phyloP scores from a whole-genome alignment of 257 asterid genomes.

The Lycium ferocissimum region DNA sequence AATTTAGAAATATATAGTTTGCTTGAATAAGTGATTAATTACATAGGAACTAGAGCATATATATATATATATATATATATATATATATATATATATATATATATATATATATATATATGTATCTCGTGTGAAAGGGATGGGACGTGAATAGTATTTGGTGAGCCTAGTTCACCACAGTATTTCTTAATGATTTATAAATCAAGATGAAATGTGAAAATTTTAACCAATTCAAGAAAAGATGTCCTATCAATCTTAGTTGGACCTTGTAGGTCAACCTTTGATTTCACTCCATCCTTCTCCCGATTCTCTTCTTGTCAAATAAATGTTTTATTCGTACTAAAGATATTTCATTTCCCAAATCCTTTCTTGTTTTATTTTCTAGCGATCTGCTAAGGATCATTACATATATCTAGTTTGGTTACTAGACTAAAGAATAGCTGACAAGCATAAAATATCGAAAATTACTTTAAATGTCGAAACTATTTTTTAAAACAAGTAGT shows the following conservation, averaged over 20 bases:
- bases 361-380: neutral
- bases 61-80: too few relatives aligned
- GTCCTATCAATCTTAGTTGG: constrained; percentile 3
- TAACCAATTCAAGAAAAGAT: neutral
- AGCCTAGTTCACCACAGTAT: neutral
- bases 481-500: neutral
- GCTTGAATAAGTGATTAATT: neutral
- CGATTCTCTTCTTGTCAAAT: constrained; percentile 11
- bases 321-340: constrained; percentile 4
- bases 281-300: neutral
- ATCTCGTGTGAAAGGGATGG: neutral
- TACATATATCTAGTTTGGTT: neutral
- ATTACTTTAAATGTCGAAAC: neutral
- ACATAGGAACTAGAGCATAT: neutral
- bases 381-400: neutral
- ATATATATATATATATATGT: neutral
- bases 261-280: neutral
- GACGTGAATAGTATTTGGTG: neutral
- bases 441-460: too few relatives aligned
- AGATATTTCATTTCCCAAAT: neutral
- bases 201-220: neutral
- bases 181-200: constrained; percentile 17
- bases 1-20: neutral
- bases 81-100: neutral
- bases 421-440: neutral